Evolutionary conservation across 73 alveolate species (phyloP), one percentile per base, ranked within the genome.

Genomic region (Symbiodinium pilosum): DNA sequence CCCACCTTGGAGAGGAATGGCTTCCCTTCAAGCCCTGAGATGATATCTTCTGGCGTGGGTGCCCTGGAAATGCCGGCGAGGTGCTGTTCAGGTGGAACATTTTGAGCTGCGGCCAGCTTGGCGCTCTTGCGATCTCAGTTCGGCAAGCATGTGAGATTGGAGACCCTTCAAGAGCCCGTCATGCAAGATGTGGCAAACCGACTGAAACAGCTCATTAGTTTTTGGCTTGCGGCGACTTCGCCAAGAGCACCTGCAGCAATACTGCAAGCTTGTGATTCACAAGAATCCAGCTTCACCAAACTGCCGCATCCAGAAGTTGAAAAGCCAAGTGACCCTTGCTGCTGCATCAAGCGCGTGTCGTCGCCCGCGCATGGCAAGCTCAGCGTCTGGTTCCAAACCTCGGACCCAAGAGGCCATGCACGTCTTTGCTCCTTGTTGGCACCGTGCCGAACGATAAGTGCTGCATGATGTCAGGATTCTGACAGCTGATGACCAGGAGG

Each of bases 321-420:
- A 28, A n/a, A 85, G 77, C 44, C 87, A 20, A 34, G 54, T 52
- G 26, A 21, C 51, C 51, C 87, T 32, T 47, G 69, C 81, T n/a
- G n/a, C 56, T 87, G 95, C 71, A 24, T 56, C 83, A 54, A 32
- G 54, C 14, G 84, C 47, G 8, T 69, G 3, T 26, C 30, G 30
- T 54, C 87, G 30, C 87, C 47, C 4, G 86, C 95, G 28, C 47
- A 47, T 64, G 95, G 95, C 41, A 88, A 11, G 38, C 95, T 88
- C 95, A 88, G 71, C 4, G 95, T 88, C 68, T 88, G 95, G 44
- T 88, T 40, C 95, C 95, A 88, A 7, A 88, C 95, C 95, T 88
- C 4, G 47, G n/a, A n/a, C n/a, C n/a, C n/a, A n/a, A n/a, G n/a
- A n/a, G n/a, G n/a, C n/a, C n/a, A n/a, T n/a, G n/a, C n/a, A n/a